Evolutionary conservation across 169 alveolate species (phyloP), one percentile per base, ranked within the genome.

Genomic region (Plasmodium ovale): DNA sequence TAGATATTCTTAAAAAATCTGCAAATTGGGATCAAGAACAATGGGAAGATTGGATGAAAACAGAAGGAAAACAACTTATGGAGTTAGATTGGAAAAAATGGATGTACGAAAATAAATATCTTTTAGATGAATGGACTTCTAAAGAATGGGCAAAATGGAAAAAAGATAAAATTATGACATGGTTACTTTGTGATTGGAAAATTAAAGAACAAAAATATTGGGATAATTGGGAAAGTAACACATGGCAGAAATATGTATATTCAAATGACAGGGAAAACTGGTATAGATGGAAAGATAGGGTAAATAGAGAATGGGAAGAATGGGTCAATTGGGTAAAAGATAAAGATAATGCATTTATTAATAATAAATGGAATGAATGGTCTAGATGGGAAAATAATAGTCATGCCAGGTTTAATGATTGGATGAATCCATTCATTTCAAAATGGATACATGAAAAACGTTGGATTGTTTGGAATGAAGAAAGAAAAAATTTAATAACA

Each of bases 141-240:
- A 42, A 47, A 4, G 64, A 69, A 33, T 69, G 82, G 64, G 12
- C 9, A 14, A 12, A 69, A 16, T 69, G 82, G 82, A 69, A 69
- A 47, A 69, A 69, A 2, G 62, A 69, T 7, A 69, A 21, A 69
- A 42, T 69, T 2, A 49, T 6, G 9, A 21, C 60, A 33, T 69
- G 82, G 82, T 5, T 69, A 33, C 14, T 49, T 12, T 1, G 31
- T 14, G 82, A 69, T 44, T 69, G 82, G 82, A 69, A 69, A 69
- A 1, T 47, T 23, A 42, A 7, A 25, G 82, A 44, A 25, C 16
- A 44, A 7, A 39, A 69, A 44, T 47, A 69, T 44, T 69, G 82
- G 82, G 33, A 69, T 1, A 29, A 69, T 0, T 69, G 82, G 82
- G 62, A 69, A 44, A 69, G 23, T 69, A 69, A 39, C 14, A 23